Evolutionary conservation across 2,329 filamentous ascomycete genomes (phyloP), one percentile per base, ranked within the genome.

Genomic region (Aspergillus puulaauensis): DNA sequence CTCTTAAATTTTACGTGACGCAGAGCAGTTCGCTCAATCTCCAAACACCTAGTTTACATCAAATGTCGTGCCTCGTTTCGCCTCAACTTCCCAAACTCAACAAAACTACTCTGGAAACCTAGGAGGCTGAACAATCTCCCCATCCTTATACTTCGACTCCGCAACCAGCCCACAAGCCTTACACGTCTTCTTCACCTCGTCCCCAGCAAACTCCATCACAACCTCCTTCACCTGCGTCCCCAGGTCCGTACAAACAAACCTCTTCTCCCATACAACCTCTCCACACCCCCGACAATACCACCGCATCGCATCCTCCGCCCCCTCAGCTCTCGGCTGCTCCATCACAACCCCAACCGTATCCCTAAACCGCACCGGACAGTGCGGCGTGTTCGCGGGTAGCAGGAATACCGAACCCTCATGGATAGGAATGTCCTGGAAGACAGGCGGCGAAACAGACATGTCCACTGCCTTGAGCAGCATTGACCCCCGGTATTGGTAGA

Each of bases 391-490:
- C n/a, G 88, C 84, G 0, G 93, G 93, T 1, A 99, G 84, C 4
- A 98, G 81, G 75, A 96, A 98, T 84, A 98, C 90, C 66, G 95
- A 92, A 63, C 93, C 93, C 78, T 98, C 91, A 69, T 88, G 84
- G 78, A 98, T 96, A 70, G 92, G 82, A 63, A 98, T 86, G 76
- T 98, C 93, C 64, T 86, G 84, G 77, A 96, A 96, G 48, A 78
- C 71, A 1, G 74, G 74, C 59, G 73, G 82, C 74, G 57, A 81
- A 75, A 69, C 79, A 58, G 69, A 71, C 6, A 75, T 76, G 70
- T 97, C 91, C 62, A 97, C 90, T 15, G 95, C 90, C 73, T 96
- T 96, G 66, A 99, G 88, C 57, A 95, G 82, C 93, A 98, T 97
- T 64, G 89, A 87, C 64, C 95, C 95, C 68, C 88, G 87, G 83